Evolutionary conservation across 2,329 filamentous ascomycete species (phyloP).

Genomic region (Pleurostoma richardsiae): DNA sequence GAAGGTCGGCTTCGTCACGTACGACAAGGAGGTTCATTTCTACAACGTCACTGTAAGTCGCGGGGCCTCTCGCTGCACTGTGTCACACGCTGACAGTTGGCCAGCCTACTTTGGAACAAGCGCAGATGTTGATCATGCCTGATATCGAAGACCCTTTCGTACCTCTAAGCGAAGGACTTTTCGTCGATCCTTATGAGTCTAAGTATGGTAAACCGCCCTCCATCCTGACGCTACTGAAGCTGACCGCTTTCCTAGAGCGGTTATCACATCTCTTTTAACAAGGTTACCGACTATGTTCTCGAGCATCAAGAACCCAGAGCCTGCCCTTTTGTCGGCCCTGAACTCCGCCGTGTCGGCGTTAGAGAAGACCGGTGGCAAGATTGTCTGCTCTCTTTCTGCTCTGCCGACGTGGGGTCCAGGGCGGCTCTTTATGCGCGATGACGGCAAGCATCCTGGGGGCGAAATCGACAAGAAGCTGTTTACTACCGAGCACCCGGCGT

Average conservation of each 20-base stretch:
- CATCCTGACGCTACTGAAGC: constrained; percentile 3
- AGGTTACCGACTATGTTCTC: constrained; percentile 84
- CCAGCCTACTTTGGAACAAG: constrained; percentile 70
- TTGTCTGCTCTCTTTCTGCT: constrained; percentile 81
- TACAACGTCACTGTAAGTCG: constrained; percentile 81
- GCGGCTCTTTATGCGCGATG: constrained; percentile 77
- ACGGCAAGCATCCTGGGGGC: constrained; percentile 77
- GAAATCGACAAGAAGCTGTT: constrained; percentile 92
- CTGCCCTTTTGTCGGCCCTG: constrained; percentile 77
- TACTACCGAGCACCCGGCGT: constrained; percentile 82
- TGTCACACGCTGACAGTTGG: not conserved
- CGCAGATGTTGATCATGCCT: constrained; percentile 98
- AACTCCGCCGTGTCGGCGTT: constrained; percentile 82
- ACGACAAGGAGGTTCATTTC: constrained; percentile 95
- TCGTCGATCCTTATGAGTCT: constrained; percentile 90
- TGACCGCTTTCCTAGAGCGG: constrained; percentile 40
- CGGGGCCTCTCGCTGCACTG: not conserved
- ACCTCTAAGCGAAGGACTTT: constrained; percentile 83
- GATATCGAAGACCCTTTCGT: constrained; percentile 96
- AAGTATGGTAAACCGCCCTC: constrained; percentile 42
- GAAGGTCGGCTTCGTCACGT: constrained; percentile 93
- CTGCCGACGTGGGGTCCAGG: constrained; percentile 90
- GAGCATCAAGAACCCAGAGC: constrained; percentile 83
- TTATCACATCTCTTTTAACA: constrained; percentile 83
- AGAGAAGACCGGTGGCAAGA: constrained; percentile 83